A percentile compares a stretch with the other conserved stretches of the same genome.
Evolutionary conservation across 768 basidiomycete genomes (phyloP).

Genomic region (Agrocybe praecox): DNA sequence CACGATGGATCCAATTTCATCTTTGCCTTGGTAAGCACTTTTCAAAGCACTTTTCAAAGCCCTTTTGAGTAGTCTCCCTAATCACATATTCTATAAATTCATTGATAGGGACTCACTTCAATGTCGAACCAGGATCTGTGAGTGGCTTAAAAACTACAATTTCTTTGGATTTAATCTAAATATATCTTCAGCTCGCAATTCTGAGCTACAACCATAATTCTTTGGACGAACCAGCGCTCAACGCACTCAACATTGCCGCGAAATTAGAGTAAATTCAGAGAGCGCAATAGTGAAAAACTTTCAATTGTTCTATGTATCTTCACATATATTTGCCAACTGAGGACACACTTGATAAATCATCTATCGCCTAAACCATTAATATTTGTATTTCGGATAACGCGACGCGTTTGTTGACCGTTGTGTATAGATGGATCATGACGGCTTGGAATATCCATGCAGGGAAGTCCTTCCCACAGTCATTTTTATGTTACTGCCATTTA

Average conservation of each 20-base stretch:
- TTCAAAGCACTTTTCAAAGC: too few species aligned
- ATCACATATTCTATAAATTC: too few species aligned
- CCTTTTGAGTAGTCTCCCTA: too few species aligned
- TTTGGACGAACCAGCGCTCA: conserved; percentile 75
- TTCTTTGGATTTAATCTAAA: neutral
- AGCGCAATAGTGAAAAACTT: neutral
- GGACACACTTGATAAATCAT: too few species aligned
- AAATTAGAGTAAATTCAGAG: conserved; percentile 15
- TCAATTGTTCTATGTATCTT: too few species aligned
- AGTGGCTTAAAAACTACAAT: conserved; percentile 18
- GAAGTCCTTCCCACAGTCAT: conserved; percentile 28
- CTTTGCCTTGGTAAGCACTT: conserved; percentile 30
- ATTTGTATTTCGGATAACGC: conserved; percentile 10
- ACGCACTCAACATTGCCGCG: conserved; percentile 68
- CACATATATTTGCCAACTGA: too few species aligned
- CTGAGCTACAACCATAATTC: conserved; percentile 84
- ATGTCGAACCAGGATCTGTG: conserved; percentile 85
- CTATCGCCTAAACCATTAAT: too few species aligned
- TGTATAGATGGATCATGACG: conserved; percentile 5
- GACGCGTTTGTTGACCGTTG: conserved; percentile 35
- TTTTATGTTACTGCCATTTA: conserved; percentile 7
- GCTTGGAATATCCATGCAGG: conserved; percentile 4
- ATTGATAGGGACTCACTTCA: conserved; percentile 68
- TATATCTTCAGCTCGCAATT: conserved; percentile 62
- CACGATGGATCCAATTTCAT: conserved; percentile 30